These are phyloP conservation scores for Colletotrichum higginsianum DNA, from an alignment of 2,329 filamentous ascomycete species.

Conservation along the genomic window DNA sequence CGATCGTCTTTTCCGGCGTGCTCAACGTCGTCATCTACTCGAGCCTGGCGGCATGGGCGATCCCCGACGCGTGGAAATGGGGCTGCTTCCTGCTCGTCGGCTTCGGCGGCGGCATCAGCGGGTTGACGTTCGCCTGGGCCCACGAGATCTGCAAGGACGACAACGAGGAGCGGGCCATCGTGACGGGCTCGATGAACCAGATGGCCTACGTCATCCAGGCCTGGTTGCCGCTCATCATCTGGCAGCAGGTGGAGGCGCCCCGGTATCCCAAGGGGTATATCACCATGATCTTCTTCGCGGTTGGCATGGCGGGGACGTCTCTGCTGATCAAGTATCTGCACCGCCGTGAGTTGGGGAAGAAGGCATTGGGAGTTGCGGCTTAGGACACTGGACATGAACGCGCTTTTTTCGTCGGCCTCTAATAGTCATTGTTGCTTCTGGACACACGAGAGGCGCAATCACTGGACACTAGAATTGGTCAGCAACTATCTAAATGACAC, in stretches of 20 bases:
- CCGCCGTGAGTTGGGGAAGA: constrained; percentile 53
- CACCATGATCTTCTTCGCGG: constrained; percentile 65
- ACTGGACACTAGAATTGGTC: too few species aligned
- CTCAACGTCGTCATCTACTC: constrained; percentile 59
- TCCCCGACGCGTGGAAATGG: constrained; percentile 73
- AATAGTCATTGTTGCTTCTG: too few species aligned
- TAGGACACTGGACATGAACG: background rate
- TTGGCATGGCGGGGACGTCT: constrained; percentile 64
- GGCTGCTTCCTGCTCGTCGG: constrained; percentile 69
- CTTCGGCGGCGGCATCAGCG: constrained; percentile 64
- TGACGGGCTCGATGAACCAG: constrained; percentile 77
- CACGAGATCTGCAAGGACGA: constrained; percentile 66
- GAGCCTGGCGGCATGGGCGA: constrained; percentile 60
- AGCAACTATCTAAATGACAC: too few species aligned
- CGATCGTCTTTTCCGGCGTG: constrained; percentile 69
- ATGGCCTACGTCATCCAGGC: constrained; percentile 79
- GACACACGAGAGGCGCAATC: background rate
- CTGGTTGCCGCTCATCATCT: constrained; percentile 77
- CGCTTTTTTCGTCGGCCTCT: background rate
- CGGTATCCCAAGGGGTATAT: constrained; percentile 73
- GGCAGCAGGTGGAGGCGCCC: constrained; percentile 76
- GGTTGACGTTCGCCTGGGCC: constrained; percentile 64
- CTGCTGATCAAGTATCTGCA: constrained; percentile 64
- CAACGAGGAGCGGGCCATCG: constrained; percentile 77
- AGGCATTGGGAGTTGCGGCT: background rate